Percentiles rank a stretch among this genome's conserved stretches.
phyloP scores from a whole-genome alignment of 2,329 filamentous ascomycete genomes.

The Trichoderma oligosporum region DNA sequence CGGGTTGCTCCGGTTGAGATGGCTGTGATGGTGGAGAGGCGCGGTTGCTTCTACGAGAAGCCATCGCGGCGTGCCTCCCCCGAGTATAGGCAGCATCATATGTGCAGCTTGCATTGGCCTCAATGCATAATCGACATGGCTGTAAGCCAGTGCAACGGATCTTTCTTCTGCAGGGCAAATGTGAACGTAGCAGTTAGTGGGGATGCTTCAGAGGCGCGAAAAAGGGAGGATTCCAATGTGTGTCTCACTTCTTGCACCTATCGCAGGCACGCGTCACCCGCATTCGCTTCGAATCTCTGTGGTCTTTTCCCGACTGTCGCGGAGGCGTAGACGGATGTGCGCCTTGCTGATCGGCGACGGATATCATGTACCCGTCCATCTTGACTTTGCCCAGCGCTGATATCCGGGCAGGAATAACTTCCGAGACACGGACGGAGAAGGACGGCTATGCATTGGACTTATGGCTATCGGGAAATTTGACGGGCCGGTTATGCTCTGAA shows the following conservation, averaged over 20 bases:
- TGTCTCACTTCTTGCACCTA: slow-evolving; percentile 14
- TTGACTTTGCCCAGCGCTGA: not conserved
- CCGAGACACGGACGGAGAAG: slow-evolving; percentile 13
- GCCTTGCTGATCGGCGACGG: slow-evolving; percentile 4
- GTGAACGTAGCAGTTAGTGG: not conserved
- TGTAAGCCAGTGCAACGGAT: slow-evolving; percentile 12
- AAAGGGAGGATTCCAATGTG: not conserved
- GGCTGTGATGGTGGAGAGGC: slow-evolving; percentile 1
- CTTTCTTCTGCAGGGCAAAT: slow-evolving; percentile 1
- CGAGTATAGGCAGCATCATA: slow-evolving; percentile 13
- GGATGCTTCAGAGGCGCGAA: not conserved
- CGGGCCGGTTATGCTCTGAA: not conserved
- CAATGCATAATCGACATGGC: slow-evolving; percentile 12
- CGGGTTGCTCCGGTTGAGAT: not conserved
- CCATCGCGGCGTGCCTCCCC: slow-evolving; percentile 6
- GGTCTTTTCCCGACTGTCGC: slow-evolving; percentile 5
- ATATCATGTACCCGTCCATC: slow-evolving; percentile 16
- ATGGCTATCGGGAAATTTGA: slow-evolving; percentile 1
- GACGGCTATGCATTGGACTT: slow-evolving; percentile 14
- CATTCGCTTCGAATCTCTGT: slow-evolving; percentile 15
- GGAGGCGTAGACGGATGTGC: slow-evolving; percentile 13
- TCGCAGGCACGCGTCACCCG: slow-evolving; percentile 16
- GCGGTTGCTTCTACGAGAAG: slow-evolving; percentile 1
- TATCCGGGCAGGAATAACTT: slow-evolving; percentile 13
- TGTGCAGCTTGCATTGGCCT: slow-evolving; percentile 16